Evolutionary conservation across 345 rosid genomes (phyloP).

Genomic region (Ceriops tagal): DNA sequence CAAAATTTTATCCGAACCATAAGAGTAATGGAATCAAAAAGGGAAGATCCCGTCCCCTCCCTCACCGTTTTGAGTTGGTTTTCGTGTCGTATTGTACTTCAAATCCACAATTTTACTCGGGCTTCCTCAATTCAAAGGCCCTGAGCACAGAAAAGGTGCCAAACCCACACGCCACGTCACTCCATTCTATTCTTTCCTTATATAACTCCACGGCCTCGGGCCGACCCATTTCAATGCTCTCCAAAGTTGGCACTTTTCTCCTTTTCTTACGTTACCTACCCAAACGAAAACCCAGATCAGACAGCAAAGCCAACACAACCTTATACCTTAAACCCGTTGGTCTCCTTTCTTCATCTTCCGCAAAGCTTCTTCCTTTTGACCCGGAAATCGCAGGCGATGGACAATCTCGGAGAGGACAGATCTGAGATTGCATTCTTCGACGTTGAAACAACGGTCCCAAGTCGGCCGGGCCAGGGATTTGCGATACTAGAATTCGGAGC

Average conservation of each 20-base stretch:
- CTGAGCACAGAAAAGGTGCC: too few species aligned
- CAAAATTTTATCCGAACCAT: too few species aligned
- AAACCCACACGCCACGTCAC: too few species aligned
- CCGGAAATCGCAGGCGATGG: neutral
- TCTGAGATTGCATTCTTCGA: conserved; percentile 89
- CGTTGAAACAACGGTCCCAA: conserved; percentile 76
- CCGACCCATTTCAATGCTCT: too few species aligned
- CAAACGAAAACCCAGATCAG: too few species aligned
- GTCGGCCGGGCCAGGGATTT: conserved; percentile 49
- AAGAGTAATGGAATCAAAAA: neutral
- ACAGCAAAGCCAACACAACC: neutral
- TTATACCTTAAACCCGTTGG: neutral
- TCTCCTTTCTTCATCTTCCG: neutral
- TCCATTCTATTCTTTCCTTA: too few species aligned
- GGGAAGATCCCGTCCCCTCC: neutral
- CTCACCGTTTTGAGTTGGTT: conserved; percentile 2
- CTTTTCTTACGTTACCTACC: too few species aligned
- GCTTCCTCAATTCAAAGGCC: neutral
- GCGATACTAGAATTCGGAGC: conserved; percentile 84
- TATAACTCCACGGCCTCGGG: too few species aligned
- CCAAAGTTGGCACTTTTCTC: too few species aligned
- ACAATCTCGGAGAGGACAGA: conserved; percentile 21
- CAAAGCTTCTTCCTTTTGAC: neutral
- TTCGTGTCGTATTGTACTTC: neutral
- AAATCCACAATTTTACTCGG: too few species aligned